Evolutionary conservation across 345 rosid species (phyloP).

Genomic region (Cardamine occulta): DNA sequence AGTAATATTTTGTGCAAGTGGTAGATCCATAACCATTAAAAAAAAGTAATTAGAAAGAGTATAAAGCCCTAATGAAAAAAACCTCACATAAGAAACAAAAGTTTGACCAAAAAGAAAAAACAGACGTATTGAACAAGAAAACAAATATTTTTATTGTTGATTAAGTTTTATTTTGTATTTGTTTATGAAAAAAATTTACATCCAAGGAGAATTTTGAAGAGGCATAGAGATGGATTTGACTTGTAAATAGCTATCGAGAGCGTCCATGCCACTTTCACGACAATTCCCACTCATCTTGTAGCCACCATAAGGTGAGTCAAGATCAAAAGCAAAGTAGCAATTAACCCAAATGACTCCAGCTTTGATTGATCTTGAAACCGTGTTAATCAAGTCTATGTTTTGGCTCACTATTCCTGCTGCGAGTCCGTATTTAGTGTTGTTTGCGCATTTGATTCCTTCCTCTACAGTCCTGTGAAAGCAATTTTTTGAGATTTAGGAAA

Average conservation of each 20-base stretch:
- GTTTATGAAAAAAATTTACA: conserved; percentile 28
- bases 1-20: not conserved
- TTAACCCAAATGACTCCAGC: conserved; percentile 75
- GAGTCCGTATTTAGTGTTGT: conserved; percentile 69
- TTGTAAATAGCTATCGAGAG: conserved; percentile 61
- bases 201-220: conserved; percentile 73
- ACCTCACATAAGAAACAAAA: not conserved
- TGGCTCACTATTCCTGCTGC: conserved; percentile 80
- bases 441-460: conserved; percentile 68
- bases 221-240: conserved; percentile 72
- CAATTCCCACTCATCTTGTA: conserved; percentile 75
- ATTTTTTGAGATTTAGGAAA: not conserved
- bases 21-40: not conserved
- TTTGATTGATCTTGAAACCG: conserved; percentile 69
- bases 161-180: not conserved
- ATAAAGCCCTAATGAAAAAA: not conserved
- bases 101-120: not conserved
- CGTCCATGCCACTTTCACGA: conserved; percentile 66
- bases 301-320: conserved; percentile 72
- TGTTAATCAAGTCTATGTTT: conserved; percentile 65
- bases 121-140: not conserved
- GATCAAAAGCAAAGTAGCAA: conserved; percentile 67
- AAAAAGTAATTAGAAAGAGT: not conserved
- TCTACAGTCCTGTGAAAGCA: conserved; percentile 61
- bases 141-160: not conserved